phyloP scores from a whole-genome alignment of 2,329 filamentous ascomycete species.

The Paraconiothyrium brasiliense region DNA sequence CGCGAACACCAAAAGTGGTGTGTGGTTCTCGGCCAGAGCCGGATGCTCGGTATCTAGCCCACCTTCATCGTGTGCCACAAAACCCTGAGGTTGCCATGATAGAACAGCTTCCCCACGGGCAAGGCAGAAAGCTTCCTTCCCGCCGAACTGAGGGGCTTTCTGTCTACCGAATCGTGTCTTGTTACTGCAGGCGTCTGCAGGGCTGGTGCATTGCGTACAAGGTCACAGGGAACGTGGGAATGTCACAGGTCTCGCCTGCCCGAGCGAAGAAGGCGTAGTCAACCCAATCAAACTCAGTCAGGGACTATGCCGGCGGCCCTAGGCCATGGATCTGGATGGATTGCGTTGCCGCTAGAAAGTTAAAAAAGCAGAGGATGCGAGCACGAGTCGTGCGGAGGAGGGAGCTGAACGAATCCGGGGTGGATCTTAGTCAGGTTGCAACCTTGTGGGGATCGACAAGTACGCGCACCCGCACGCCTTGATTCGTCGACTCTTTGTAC shows the following conservation, averaged over 20 bases:
- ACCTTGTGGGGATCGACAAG: conserved; percentile 2
- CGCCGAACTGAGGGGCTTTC: conserved; percentile 23
- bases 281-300: conserved; percentile 13
- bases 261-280: not conserved
- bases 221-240: conserved; percentile 21
- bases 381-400: conserved; percentile 21
- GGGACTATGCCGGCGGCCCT: conserved; percentile 13
- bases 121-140: conserved; percentile 14
- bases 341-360: conserved; percentile 6
- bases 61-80: not conserved
- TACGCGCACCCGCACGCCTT: not conserved
- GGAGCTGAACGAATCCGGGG: conserved; percentile 9
- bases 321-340: conserved; percentile 25
- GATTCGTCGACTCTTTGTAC: conserved; percentile 36
- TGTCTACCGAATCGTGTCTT: conserved; percentile 17
- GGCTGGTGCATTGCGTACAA: not conserved
- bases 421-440: conserved; percentile 16
- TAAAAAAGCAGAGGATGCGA: not conserved
- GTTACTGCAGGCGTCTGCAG: not conserved
- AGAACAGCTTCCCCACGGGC: not conserved
- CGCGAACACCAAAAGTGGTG: conserved; percentile 3
- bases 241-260: conserved; percentile 18
- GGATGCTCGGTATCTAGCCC: conserved; percentile 2
- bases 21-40: not conserved
- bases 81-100: not conserved